Evolutionary conservation across 2,329 filamentous ascomycete species (phyloP), one percentile per base, ranked within the genome.

Genomic region (Cladosporium sp.): DNA sequence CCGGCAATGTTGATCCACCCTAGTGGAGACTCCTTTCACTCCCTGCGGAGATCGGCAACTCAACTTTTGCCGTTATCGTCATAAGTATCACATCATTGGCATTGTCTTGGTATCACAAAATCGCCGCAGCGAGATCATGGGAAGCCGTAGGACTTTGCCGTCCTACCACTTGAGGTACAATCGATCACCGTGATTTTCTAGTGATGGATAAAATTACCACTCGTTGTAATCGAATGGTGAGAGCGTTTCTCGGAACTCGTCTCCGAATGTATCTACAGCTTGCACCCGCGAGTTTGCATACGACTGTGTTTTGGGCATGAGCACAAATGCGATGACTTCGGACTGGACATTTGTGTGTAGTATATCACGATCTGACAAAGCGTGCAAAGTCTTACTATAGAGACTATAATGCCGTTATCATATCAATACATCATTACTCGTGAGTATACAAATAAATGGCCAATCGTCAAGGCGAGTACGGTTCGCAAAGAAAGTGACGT

Each of bases 21-120:
- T 47, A 8, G 41, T 47, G 41, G 41, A 47, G n/a, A 47, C 28
- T n/a, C 18, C n/a, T 55, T 55, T 34, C 5, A 21, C 21, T 36
- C 24, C n/a, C 21, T 36, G 7, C 55, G 34, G 18, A 34, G 32
- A 38, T 41, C 55, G 55, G 55, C 55, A 58, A 26, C 55, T 36
- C 55, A 28, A 38, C 21, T 24, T 24, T 58, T 58, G 55, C 55
- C 55, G 52, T 34, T 55, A 55, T 55, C 30, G 52, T 55, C 41
- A 21, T 34, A 21, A 28, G 52, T 7, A 21, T 34, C 28, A n/a
- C 12, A 55, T 21, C 26, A 30, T n/a, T 15, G 12, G 26, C n/a
- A 18, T 55, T 24, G 30, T 30, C 8, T 55, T 55, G 52, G 41
- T 34, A 6, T 1, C 10, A 55, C 15, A 21, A 34, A 11, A 55